A percentile compares a stretch with the other conserved stretches of the same genome.
These are phyloP conservation scores for Medicago truncatula DNA, from an alignment of 306 rosid genomes.

Conservation along the genomic window DNA sequence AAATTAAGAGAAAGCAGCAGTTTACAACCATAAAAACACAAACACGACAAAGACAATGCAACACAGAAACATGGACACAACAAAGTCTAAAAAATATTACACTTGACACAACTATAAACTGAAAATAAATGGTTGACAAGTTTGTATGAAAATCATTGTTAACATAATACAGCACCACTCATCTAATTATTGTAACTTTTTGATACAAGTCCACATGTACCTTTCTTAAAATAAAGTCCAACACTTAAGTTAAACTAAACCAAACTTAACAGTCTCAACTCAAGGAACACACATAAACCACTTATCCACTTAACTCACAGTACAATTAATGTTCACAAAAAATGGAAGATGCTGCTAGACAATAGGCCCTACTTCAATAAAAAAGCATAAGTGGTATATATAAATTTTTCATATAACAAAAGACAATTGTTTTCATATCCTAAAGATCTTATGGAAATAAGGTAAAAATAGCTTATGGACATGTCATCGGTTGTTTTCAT, in stretches of 20 bases:
- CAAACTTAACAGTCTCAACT: background rate
- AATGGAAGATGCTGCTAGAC: background rate
- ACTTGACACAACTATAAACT: background rate
- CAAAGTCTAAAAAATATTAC: background rate
- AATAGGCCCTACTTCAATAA: background rate
- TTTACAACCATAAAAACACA: background rate
- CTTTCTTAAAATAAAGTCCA: conserved; percentile 12
- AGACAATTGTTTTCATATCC: background rate
- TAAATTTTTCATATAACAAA: background rate
- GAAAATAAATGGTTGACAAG: too few relatives aligned
- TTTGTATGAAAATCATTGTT: background rate
- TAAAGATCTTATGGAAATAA: background rate
- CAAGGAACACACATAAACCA: background rate
- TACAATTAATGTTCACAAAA: conserved; percentile 10
- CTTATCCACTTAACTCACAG: conserved; percentile 7
- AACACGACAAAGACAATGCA: background rate
- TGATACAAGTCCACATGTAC: background rate
- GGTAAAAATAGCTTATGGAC: background rate
- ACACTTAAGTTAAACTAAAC: conserved; percentile 6
- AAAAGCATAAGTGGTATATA: background rate
- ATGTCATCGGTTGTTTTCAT: background rate
- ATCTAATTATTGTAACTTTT: background rate
- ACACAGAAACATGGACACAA: background rate
- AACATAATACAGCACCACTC: background rate
- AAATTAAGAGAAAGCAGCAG: background rate